Conservation (phyloP, 2,329 filamentous ascomycete species). For the Escovopsis weberi region DNA sequence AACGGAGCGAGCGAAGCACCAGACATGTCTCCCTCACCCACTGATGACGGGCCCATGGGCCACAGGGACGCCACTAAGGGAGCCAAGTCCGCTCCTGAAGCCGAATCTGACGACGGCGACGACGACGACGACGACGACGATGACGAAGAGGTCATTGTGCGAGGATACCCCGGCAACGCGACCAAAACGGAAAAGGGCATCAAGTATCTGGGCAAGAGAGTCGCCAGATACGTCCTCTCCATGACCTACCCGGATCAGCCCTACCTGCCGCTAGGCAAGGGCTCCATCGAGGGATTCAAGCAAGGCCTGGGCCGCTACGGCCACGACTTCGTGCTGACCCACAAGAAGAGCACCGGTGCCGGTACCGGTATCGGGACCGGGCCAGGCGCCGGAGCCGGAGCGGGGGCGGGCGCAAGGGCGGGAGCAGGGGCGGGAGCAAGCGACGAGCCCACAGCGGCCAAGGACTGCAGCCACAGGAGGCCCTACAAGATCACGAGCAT, state of each 20-base stretch:
- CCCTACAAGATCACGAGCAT: constrained; percentile 84
- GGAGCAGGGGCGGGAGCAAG: too few species aligned
- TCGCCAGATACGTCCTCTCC: constrained; percentile 78
- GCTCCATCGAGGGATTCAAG: constrained; percentile 27
- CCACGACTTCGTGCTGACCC: constrained; percentile 32
- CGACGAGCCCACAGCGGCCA: constrained; percentile 30
- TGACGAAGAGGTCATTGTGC: constrained; percentile 74
- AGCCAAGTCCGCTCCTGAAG: constrained; percentile 1
- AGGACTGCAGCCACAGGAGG: constrained; percentile 31
- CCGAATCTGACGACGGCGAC: constrained; percentile 9
- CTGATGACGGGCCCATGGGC: neutral
- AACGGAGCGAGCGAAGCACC: neutral
- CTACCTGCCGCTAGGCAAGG: constrained; percentile 52
- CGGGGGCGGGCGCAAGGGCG: constrained; percentile 22
- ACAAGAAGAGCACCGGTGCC: constrained; percentile 45
- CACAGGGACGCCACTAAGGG: neutral
- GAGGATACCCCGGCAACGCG: constrained; percentile 81
- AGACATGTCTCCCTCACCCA: too few species aligned
- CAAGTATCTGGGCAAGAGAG: constrained; percentile 87
- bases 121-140: constrained; percentile 45
- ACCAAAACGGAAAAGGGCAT: constrained; percentile 88
- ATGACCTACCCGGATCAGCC: constrained; percentile 93
- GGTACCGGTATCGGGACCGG: constrained; percentile 7
- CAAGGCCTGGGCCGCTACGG: constrained; percentile 24
- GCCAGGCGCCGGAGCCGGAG: too few species aligned